These are phyloP conservation scores for Cordyceps cicadae DNA, from an alignment of 2,329 filamentous ascomycete species.

Conservation along the genomic window DNA sequence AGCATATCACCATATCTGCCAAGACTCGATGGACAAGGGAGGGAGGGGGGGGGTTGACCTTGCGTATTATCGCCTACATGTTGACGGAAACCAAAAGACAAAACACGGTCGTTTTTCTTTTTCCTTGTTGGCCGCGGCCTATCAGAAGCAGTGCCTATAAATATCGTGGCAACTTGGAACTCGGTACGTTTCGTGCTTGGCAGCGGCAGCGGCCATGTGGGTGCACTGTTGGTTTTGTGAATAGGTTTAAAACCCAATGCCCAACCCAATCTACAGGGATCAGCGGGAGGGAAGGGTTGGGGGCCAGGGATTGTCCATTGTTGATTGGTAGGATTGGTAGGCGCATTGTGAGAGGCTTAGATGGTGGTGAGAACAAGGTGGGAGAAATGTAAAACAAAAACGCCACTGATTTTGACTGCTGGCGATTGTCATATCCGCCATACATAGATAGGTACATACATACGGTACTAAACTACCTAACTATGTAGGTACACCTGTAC, in stretches of 20 bases:
- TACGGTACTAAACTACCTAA: no score
- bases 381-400: not conserved
- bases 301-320: not conserved
- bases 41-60: not conserved
- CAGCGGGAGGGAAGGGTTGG: not conserved
- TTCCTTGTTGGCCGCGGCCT: not conserved
- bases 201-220: not conserved
- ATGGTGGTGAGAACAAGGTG: not conserved
- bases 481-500: no score
- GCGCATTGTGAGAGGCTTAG: no score
- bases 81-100: not conserved
- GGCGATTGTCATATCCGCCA: conserved; percentile 6
- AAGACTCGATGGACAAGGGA: not conserved
- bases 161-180: not conserved
- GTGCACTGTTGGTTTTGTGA: conserved; percentile 6
- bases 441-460: no score
- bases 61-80: not conserved
- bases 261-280: not conserved
- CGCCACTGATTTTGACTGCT: not conserved
- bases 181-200: conserved; percentile 8
- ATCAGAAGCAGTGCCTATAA: not conserved
- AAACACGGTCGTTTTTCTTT: not conserved
- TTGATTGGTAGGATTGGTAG: not conserved
- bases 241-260: not conserved
- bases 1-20: not conserved